Percentiles rank a stretch among this genome's conserved stretches.
Conservation (phyloP, 225 moss, liverwort and hornwort genomes). For the Neckera pumila region DNA sequence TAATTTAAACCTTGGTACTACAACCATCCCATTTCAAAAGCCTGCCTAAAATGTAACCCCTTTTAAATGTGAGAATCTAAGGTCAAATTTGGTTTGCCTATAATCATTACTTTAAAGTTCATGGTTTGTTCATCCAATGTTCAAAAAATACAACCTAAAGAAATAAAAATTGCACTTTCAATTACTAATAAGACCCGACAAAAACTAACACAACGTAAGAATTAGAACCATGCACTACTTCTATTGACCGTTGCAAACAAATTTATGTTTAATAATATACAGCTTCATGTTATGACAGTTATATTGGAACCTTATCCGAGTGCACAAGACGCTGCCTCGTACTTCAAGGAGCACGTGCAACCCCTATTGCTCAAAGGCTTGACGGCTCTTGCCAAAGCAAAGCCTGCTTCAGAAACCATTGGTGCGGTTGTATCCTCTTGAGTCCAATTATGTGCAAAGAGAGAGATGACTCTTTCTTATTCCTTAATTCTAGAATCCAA, state of each 20-base stretch:
- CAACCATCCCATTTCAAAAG: not conserved
- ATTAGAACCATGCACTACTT: not conserved
- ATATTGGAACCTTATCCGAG: constrained; percentile 77
- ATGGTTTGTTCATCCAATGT: not conserved
- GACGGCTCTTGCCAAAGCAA: constrained; percentile 66
- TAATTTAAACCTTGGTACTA: not conserved
- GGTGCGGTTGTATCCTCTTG: constrained; percentile 78
- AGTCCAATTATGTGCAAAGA: not conserved
- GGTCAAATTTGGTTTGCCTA: not conserved
- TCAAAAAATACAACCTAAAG: not conserved
- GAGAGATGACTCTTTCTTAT: no score
- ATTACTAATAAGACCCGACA: no score
- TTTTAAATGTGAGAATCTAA: not conserved
- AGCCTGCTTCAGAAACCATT: constrained; percentile 66
- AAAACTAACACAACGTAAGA: fast-evolving
- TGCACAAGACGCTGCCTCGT: constrained; percentile 28
- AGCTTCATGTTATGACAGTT: constrained; percentile 21
- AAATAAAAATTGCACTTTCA: not conserved
- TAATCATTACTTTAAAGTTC: not conserved
- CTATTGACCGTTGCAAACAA: not conserved
- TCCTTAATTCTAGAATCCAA: not conserved
- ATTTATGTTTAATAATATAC: not conserved
- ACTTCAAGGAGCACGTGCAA: constrained; percentile 60
- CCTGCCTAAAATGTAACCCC: fast-evolving
- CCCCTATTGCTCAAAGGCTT: constrained; percentile 70